phyloP scores from a whole-genome alignment of 768 basidiomycete genomes.

The Russula brevipes region DNA sequence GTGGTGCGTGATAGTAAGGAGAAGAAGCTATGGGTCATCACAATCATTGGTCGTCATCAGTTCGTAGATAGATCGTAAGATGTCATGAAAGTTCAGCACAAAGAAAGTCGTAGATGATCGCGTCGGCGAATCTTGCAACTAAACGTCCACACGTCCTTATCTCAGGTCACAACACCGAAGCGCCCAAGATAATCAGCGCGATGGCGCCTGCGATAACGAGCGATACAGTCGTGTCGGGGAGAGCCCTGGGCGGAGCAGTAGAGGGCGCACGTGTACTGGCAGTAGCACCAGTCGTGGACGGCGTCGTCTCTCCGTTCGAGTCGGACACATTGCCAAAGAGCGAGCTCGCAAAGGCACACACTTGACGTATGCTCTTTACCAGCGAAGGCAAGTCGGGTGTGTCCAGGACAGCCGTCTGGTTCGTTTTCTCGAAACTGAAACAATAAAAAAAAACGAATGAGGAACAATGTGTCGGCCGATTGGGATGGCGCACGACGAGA shows the following conservation, averaged over 20 bases:
- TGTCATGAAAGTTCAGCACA: constrained; percentile 20
- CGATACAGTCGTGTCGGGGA: background rate
- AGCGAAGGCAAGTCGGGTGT: constrained; percentile 44
- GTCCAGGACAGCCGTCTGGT: constrained; percentile 49
- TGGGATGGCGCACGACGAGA: constrained; percentile 27
- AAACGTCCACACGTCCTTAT: no score
- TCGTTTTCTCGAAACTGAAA: constrained; percentile 50
- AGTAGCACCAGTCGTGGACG: constrained; percentile 24
- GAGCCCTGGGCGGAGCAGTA: background rate
- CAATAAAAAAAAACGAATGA: background rate
- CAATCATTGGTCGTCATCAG: constrained; percentile 2
- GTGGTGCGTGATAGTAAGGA: background rate
- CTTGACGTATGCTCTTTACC: constrained; percentile 44
- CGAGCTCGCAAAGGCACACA: constrained; percentile 49
- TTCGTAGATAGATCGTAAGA: constrained; percentile 23
- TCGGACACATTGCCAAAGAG: constrained; percentile 49
- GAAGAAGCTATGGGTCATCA: background rate
- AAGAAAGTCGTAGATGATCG: background rate
- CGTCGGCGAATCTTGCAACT: background rate
- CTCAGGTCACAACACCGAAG: background rate
- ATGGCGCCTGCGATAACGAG: background rate
- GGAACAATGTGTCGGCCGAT: background rate
- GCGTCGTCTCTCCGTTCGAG: constrained; percentile 39
- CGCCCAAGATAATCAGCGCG: background rate
- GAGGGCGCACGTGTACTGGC: constrained; percentile 8